These are phyloP conservation scores for Gliomastix tumulicola DNA, from an alignment of 2,329 filamentous ascomycete species.

Conservation along the genomic window DNA sequence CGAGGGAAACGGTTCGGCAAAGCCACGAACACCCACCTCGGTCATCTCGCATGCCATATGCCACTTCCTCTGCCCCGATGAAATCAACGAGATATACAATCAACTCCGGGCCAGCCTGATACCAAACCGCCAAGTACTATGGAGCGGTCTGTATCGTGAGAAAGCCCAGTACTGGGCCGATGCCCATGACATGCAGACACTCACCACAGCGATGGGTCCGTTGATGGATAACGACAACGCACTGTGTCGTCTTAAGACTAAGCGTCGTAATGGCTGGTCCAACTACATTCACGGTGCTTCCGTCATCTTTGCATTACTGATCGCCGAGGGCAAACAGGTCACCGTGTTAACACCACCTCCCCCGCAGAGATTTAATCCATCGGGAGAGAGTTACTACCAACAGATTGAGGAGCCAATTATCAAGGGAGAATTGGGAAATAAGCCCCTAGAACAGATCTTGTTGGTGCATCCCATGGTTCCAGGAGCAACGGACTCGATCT, in stretches of 20 bases:
- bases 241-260: neutral
- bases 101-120: too few relatives aligned
- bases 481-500: constrained; percentile 3
- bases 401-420: constrained; percentile 10
- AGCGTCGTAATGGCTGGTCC: neutral
- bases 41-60: too few relatives aligned
- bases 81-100: too few relatives aligned
- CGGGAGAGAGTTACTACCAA: constrained; percentile 7
- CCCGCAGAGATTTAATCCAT: constrained; percentile 8
- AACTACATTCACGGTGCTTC: constrained; percentile 12
- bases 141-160: constrained; percentile 9
- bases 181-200: constrained; percentile 5
- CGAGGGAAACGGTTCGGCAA: too few relatives aligned
- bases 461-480: constrained; percentile 4
- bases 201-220: constrained; percentile 10
- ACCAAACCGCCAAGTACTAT: constrained; percentile 7
- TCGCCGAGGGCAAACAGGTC: constrained; percentile 5
- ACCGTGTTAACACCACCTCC: constrained; percentile 10
- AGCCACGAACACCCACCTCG: too few relatives aligned
- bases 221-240: constrained; percentile 3
- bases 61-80: too few relatives aligned
- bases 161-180: constrained; percentile 10
- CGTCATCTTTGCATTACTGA: constrained; percentile 8
- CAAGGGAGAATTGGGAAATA: constrained; percentile 4
- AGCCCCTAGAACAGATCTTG: constrained; percentile 3